Evolutionary conservation across 2,329 filamentous ascomycete genomes (phyloP).

Genomic region (Teratosphaeriaceae sp.): DNA sequence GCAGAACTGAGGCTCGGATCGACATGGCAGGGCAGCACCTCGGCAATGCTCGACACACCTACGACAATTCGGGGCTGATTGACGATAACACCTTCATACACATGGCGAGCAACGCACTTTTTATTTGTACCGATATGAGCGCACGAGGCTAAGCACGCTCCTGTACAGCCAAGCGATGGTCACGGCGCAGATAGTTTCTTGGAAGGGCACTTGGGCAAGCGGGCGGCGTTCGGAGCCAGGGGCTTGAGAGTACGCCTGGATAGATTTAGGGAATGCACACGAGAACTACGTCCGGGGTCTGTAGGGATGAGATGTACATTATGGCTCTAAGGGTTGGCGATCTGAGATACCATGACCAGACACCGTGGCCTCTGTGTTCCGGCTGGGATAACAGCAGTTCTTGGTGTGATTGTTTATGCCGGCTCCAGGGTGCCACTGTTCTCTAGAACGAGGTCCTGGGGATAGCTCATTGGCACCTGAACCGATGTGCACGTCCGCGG

Average conservation of each 20-base stretch:
- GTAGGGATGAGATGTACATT: background rate
- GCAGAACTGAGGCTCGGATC: conserved; percentile 1
- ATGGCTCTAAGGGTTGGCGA: no score
- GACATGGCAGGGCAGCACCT: background rate
- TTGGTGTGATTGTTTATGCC: no score
- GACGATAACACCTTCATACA: background rate
- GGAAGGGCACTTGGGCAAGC: background rate
- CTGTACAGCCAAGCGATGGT: background rate
- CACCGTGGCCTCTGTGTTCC: no score
- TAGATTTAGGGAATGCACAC: background rate
- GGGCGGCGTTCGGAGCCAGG: no score
- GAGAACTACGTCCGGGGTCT: no score
- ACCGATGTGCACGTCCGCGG: no score
- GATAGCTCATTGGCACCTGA: no score
- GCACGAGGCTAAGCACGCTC: background rate
- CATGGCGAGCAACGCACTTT: background rate
- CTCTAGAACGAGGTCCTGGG: no score
- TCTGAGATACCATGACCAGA: no score
- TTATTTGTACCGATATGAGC: background rate
- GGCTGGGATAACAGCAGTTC: no score
- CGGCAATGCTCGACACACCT: background rate
- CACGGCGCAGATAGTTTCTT: background rate
- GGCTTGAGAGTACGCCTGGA: no score
- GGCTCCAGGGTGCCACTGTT: no score
- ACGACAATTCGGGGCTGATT: background rate